Evolutionary conservation across 2,329 filamentous ascomycete genomes (phyloP).

Genomic region (Plenodomus biglobosus): DNA sequence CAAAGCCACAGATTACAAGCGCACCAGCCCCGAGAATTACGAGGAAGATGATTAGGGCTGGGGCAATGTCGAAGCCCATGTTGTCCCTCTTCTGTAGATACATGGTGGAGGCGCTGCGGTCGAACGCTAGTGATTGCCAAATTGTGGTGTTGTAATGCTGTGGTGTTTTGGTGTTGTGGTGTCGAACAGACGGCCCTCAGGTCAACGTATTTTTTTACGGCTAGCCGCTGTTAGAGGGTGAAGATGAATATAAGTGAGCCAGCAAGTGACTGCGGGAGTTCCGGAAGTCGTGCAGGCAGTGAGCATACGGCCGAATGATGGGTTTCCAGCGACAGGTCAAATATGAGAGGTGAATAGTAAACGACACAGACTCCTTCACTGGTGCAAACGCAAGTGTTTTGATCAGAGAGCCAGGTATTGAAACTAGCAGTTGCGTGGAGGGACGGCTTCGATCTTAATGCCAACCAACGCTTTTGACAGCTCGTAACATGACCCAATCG

Average conservation of each 20-base stretch:
- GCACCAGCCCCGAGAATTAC: slow-evolving; percentile 30
- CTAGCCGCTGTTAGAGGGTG: not conserved
- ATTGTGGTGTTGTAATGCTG: not conserved
- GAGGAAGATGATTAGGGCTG: slow-evolving; percentile 32
- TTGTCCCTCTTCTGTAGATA: slow-evolving; percentile 27
- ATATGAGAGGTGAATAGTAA: not conserved
- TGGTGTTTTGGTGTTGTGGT: not conserved
- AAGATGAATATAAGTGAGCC: not conserved
- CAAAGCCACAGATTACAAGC: slow-evolving; percentile 25
- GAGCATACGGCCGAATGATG: not conserved
- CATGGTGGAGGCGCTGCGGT: slow-evolving; percentile 7
- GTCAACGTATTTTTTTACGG: not conserved
- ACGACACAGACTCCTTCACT: not conserved
- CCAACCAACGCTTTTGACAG: not conserved
- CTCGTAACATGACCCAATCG: not conserved
- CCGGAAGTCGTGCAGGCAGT: not conserved
- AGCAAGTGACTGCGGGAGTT: not conserved
- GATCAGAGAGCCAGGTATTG: not conserved
- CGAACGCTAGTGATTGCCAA: not conserved
- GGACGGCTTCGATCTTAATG: not conserved
- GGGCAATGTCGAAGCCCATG: slow-evolving; percentile 31
- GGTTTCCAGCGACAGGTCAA: not conserved
- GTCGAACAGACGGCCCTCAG: not conserved
- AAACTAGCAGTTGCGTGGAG: not conserved
- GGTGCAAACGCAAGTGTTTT: not conserved